Conservation (phyloP, 345 rosid genomes). For the Xanthoceras sorbifolium region DNA sequence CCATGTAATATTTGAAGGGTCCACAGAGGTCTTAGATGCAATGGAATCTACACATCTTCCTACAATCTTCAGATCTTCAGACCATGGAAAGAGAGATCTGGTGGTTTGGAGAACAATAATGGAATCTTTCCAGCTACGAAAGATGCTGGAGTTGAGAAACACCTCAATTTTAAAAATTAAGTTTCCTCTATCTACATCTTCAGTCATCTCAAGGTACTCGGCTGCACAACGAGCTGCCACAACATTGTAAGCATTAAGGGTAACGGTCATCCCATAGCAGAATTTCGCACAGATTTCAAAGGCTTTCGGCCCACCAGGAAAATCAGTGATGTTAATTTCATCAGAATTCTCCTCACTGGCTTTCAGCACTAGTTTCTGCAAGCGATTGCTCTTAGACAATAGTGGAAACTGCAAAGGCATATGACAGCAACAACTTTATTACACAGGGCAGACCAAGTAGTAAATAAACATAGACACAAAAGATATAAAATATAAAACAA, state of each 20-base stretch:
- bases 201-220: slow-evolving; percentile 92
- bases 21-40: slow-evolving; percentile 76
- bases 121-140: slow-evolving; percentile 95
- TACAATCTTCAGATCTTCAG: slow-evolving; percentile 83
- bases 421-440: slow-evolving; percentile 5
- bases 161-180: slow-evolving; percentile 81
- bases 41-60: slow-evolving; percentile 87
- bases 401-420: slow-evolving; percentile 76
- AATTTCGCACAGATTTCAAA: slow-evolving; percentile 95
- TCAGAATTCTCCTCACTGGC: slow-evolving; percentile 56
- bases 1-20: slow-evolving; percentile 75
- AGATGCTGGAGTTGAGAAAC: slow-evolving; percentile 79
- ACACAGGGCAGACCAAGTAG: background rate
- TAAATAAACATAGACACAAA: background rate
- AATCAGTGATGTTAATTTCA: slow-evolving; percentile 58
- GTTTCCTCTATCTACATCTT: slow-evolving; percentile 77
- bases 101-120: slow-evolving; percentile 89
- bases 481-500: background rate
- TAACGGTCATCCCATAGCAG: slow-evolving; percentile 90
- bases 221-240: slow-evolving; percentile 89
- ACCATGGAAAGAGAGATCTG: slow-evolving; percentile 77
- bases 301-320: slow-evolving; percentile 89
- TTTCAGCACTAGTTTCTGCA: slow-evolving; percentile 62
- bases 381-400: slow-evolving; percentile 72
- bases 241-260: slow-evolving; percentile 82